Conservation (phyloP, 164 flowering plant genomes). For the Tinospora cordifolia region DNA sequence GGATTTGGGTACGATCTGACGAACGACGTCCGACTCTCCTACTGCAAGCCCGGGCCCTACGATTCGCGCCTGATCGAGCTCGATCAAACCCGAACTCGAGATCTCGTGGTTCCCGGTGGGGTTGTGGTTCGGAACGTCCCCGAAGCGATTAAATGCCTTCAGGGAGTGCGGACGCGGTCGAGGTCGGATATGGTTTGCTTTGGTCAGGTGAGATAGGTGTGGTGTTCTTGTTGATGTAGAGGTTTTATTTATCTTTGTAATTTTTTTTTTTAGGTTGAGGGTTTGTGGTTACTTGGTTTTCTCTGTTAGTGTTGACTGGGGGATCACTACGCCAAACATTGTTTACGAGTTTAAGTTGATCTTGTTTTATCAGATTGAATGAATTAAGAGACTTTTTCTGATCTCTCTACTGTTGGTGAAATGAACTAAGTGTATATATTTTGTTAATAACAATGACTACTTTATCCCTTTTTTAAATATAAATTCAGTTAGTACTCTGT, state of each 20-base stretch:
- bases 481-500: too few relatives aligned
- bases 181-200: neutral
- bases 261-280: too few relatives aligned
- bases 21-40: neutral
- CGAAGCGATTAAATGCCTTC: neutral
- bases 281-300: neutral
- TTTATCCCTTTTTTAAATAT: too few relatives aligned
- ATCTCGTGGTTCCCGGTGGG: neutral
- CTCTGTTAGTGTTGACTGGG: too few relatives aligned
- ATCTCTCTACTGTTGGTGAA: too few relatives aligned
- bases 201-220: neutral
- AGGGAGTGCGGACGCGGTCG: neutral
- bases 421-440: too few relatives aligned
- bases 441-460: too few relatives aligned
- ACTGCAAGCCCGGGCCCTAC: neutral
- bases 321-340: too few relatives aligned
- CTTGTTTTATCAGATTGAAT: too few relatives aligned
- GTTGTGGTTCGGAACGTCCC: slow-evolving; percentile 2
- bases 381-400: too few relatives aligned
- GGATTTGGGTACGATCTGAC: neutral
- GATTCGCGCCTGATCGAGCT: slow-evolving; percentile 3
- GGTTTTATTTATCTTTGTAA: too few relatives aligned
- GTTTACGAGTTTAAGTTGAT: too few relatives aligned
- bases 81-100: slow-evolving; percentile 1
- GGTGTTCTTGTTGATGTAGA: neutral